Conservation (phyloP, 2,329 filamentous ascomycete species). For the Claviceps sp. region DNA sequence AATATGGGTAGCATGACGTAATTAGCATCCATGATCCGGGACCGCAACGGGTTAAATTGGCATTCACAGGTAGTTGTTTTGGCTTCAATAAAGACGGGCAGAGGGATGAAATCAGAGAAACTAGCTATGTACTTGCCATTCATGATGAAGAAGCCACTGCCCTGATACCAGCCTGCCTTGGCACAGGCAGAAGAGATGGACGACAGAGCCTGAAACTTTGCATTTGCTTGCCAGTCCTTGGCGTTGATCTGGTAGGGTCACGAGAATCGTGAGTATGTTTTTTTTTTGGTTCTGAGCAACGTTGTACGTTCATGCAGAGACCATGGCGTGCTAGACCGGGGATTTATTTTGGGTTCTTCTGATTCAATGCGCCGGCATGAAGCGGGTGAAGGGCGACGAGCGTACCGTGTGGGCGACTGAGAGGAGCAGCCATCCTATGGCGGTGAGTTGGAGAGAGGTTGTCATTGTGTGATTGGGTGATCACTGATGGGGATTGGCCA, state of each 20-base stretch:
- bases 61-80: too few relatives aligned
- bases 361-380: too few relatives aligned
- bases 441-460: conserved; percentile 4
- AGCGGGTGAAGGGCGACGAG: too few relatives aligned
- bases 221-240: conserved; percentile 9
- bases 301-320: too few relatives aligned
- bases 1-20: not conserved
- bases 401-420: conserved; percentile 8
- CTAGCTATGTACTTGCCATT: conserved; percentile 3
- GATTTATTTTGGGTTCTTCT: too few relatives aligned
- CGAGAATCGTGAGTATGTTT: not conserved
- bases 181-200: conserved; percentile 5
- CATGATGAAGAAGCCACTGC: conserved; percentile 8
- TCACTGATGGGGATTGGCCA: too few relatives aligned
- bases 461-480: conserved; percentile 2
- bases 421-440: conserved; percentile 7
- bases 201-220: conserved; percentile 6
- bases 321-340: too few relatives aligned
- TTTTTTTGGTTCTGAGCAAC: too few relatives aligned
- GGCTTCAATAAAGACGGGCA: not conserved
- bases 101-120: not conserved
- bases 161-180: conserved; percentile 9
- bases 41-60: too few relatives aligned
- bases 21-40: too few relatives aligned
- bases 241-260: conserved; percentile 1